These are phyloP conservation scores for Tuber brumale DNA, from an alignment of 495 filamentous ascomycete genomes.

Conservation along the genomic window DNA sequence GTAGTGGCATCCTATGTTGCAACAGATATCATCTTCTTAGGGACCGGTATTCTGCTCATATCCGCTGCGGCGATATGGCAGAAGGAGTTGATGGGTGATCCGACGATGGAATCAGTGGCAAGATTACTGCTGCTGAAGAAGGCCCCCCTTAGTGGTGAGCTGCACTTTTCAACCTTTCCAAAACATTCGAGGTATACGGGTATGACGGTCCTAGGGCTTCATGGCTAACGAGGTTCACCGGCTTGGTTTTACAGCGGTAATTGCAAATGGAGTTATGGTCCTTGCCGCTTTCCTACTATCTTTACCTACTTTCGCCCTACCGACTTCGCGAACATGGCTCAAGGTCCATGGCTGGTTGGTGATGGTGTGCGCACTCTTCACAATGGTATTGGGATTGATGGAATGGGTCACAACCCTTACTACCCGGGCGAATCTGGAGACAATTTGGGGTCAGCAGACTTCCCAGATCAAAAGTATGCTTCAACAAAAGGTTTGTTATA, in stretches of 20 bases:
- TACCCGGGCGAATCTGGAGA: slow-evolving; percentile 52
- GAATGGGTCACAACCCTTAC: slow-evolving; percentile 65
- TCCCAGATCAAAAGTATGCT: slow-evolving; percentile 54
- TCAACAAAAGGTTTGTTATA: slow-evolving; percentile 55
- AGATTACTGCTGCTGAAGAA: slow-evolving; percentile 55
- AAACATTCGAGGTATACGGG: not conserved
- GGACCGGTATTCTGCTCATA: slow-evolving; percentile 58
- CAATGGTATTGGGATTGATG: slow-evolving; percentile 57
- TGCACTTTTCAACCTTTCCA: not conserved
- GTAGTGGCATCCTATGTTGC: slow-evolving; percentile 54
- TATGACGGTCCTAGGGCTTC: not conserved
- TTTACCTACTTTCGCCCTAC: slow-evolving; percentile 56
- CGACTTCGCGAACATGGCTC: slow-evolving; percentile 52
- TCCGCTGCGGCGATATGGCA: slow-evolving; percentile 57
- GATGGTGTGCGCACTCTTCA: slow-evolving; percentile 56
- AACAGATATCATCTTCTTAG: slow-evolving; percentile 56
- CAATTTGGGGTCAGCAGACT: slow-evolving; percentile 53
- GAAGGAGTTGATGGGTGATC: slow-evolving; percentile 46
- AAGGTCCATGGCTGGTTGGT: slow-evolving; percentile 57
- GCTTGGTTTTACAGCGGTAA: slow-evolving; percentile 48
- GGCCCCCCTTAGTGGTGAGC: slow-evolving; percentile 48
- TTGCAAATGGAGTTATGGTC: slow-evolving; percentile 59
- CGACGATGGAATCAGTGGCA: slow-evolving; percentile 53
- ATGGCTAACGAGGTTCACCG: not conserved
- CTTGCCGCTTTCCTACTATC: slow-evolving; percentile 53